These are phyloP conservation scores for Populus hybrid DNA, from an alignment of 441 rosid species.

Conservation along the genomic window DNA sequence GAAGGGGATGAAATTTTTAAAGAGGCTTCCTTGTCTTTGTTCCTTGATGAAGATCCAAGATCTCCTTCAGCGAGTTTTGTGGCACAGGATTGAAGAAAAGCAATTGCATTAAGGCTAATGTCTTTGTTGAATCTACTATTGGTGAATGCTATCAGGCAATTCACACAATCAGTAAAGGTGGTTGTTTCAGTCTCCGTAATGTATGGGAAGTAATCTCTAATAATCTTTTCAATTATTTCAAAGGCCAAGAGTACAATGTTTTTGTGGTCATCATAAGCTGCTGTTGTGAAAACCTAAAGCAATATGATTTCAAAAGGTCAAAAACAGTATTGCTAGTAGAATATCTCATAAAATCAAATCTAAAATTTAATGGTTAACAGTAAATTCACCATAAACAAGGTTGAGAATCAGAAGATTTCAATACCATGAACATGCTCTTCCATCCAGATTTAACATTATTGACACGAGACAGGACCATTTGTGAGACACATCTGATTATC, in stretches of 20 bases:
- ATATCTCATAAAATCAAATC: background rate
- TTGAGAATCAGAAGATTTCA: constrained; percentile 16
- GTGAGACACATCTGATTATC: constrained; percentile 98
- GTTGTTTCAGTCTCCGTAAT: constrained; percentile 99
- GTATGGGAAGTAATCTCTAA: constrained; percentile 95
- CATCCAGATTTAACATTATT: constrained; percentile 99
- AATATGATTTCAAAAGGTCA: constrained; percentile 6
- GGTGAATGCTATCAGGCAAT: constrained; percentile 96
- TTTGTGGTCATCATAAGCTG: constrained; percentile 99
- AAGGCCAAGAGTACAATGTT: constrained; percentile 94
- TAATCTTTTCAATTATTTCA: constrained; percentile 97
- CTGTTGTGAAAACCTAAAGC: constrained; percentile 94
- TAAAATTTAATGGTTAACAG: constrained; percentile 1
- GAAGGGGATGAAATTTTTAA: constrained; percentile 56
- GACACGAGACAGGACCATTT: constrained; percentile 98
- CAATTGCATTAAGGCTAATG: constrained; percentile 91
- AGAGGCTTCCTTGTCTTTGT: constrained; percentile 64
- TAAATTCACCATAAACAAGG: background rate
- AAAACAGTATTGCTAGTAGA: background rate
- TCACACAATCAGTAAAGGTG: constrained; percentile 98
- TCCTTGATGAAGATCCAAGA: constrained; percentile 66
- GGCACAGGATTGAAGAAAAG: constrained; percentile 95
- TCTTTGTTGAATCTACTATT: constrained; percentile 95
- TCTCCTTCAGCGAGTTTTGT: constrained; percentile 97
- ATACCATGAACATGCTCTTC: constrained; percentile 99